Percentiles rank a stretch among this genome's conserved stretches.
Evolutionary conservation across 2,329 filamentous ascomycete species (phyloP).

Genomic region (Penicillium janthinellum): DNA sequence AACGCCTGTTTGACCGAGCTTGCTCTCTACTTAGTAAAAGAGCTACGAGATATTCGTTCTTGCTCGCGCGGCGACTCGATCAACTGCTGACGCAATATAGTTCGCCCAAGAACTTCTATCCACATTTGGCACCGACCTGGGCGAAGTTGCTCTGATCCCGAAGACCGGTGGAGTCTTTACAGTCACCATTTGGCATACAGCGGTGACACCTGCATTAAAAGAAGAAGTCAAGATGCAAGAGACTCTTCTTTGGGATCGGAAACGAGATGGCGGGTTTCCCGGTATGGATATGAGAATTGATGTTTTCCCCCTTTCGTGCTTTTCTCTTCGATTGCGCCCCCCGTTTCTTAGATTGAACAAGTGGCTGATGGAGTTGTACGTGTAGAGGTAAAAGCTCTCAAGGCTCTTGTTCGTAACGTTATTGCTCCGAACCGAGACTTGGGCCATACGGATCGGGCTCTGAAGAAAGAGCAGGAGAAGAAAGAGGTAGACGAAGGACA

Average conservation of each 20-base stretch:
- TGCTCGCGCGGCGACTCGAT: too few species aligned
- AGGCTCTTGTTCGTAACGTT: conserved; percentile 78
- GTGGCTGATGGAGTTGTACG: not conserved
- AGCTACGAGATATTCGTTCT: not conserved
- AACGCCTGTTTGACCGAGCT: not conserved
- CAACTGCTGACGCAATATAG: conserved; percentile 48
- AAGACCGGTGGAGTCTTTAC: conserved; percentile 81
- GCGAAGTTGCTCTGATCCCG: conserved; percentile 85
- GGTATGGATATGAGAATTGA: conserved; percentile 43
- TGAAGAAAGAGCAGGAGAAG: conserved; percentile 45
- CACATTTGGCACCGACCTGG: conserved; percentile 80
- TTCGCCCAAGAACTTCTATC: conserved; percentile 94
- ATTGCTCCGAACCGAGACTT: conserved; percentile 77
- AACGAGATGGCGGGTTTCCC: conserved; percentile 83
- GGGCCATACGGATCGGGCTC: conserved; percentile 73
- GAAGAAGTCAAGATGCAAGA: conserved; percentile 41
- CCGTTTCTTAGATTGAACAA: not conserved
- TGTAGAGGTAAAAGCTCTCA: conserved; percentile 82
- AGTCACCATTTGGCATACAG: conserved; percentile 61
- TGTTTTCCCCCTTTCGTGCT: not conserved
- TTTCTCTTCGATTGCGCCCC: not conserved
- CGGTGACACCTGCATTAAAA: conserved; percentile 9
- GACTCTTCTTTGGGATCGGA: conserved; percentile 82
- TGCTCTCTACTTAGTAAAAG: not conserved
- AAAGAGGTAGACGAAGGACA: conserved; percentile 16